A percentile compares a stretch with the other conserved stretches of the same genome.
phyloP scores from a whole-genome alignment of 345 rosid genomes.

The Ailanthus altissimus region DNA sequence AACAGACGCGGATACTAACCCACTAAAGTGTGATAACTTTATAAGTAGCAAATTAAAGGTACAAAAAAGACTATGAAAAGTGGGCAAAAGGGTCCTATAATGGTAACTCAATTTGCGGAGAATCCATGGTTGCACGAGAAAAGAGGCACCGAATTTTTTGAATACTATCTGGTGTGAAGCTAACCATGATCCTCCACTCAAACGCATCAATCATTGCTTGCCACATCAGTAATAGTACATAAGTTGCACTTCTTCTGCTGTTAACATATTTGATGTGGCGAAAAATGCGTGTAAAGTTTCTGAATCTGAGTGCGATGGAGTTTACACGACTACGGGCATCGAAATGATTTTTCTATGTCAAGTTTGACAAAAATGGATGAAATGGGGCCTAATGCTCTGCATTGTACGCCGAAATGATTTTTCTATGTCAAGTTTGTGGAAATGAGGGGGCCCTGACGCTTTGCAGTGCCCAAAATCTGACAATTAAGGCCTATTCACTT shows the following conservation, averaged over 20 bases:
- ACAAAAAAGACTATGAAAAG: constrained; percentile 11
- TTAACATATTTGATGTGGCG: neutral
- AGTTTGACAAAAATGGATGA: neutral
- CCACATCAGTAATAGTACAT: neutral
- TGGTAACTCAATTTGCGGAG: constrained; percentile 19
- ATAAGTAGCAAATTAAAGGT: neutral
- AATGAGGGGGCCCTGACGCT: neutral
- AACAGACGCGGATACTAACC: neutral
- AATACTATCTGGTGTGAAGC: constrained; percentile 5
- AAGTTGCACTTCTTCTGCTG: neutral
- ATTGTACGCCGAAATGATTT: too few relatives aligned
- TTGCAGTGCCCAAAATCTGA: neutral
- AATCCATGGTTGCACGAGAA: constrained; percentile 40
- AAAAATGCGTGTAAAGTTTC: neutral
- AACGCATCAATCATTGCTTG: constrained; percentile 5
- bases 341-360: neutral
- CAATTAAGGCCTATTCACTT: neutral
- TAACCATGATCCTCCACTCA: neutral
- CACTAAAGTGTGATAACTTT: constrained; percentile 8
- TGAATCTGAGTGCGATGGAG: neutral
- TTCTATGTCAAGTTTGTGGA: constrained; percentile 9
- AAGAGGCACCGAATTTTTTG: constrained; percentile 57
- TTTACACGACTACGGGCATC: neutral
- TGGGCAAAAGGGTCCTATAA: constrained; percentile 28
- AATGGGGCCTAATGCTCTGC: neutral